A percentile compares a stretch with the other conserved stretches of the same genome.
Evolutionary conservation across 331 rosid species (phyloP).

Genomic region (Telfairia occidentalis): DNA sequence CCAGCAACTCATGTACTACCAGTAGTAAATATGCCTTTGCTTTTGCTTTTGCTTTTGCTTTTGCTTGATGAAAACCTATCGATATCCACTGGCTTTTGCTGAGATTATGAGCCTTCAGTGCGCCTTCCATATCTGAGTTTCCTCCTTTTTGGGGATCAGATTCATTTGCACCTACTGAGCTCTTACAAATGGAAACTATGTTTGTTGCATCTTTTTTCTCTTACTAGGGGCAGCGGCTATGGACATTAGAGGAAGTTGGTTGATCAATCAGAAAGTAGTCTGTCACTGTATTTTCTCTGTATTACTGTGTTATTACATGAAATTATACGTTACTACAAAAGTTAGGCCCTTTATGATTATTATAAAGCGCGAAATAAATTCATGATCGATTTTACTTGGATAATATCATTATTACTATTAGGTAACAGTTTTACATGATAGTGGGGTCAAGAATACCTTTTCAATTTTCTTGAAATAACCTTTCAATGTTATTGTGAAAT

Average conservation of each 20-base stretch:
- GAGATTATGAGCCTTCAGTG: slow-evolving; percentile 32
- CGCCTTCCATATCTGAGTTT: not conserved
- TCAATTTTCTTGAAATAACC: not conserved
- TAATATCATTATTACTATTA: not conserved
- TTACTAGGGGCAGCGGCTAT: not conserved
- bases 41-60: not conserved
- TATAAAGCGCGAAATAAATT: not conserved
- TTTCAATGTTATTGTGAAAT: not conserved
- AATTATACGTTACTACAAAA: not conserved
- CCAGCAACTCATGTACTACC: slow-evolving; percentile 95
- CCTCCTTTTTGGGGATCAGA: not conserved
- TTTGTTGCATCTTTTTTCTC: not conserved
- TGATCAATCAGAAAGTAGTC: not conserved
- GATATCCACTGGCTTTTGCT: slow-evolving; percentile 22
- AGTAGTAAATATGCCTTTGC: slow-evolving; percentile 27
- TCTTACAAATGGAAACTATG: not conserved
- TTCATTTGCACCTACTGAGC: not conserved
- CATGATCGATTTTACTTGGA: not conserved
- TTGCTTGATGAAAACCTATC: slow-evolving; percentile 20
- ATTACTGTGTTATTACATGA: not conserved
- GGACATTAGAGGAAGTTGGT: not conserved
- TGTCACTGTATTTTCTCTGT: not conserved
- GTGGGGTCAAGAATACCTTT: too few species aligned
- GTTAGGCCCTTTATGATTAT: not conserved
- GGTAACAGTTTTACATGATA: not conserved